A percentile compares a stretch with the other conserved stretches of the same genome.
Evolutionary conservation across 108 stramenopile genomes (phyloP).

Genomic region (Chaetoceros tenuissimus): DNA sequence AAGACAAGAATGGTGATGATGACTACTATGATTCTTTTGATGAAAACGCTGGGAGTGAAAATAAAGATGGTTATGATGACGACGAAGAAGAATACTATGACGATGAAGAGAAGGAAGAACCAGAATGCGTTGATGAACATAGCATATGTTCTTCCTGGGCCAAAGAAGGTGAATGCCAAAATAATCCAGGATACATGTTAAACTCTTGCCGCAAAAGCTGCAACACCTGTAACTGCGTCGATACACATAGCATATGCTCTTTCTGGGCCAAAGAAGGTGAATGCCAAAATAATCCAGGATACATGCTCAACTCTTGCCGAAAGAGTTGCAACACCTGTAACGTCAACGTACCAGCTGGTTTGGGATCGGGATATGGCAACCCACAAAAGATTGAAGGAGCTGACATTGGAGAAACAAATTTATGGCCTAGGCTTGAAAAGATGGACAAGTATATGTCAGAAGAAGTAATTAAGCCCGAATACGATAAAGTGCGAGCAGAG

Average conservation of each 20-base stretch:
- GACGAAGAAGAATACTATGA: not conserved
- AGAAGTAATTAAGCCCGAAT: slow-evolving; percentile 19
- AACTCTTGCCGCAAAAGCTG: not conserved
- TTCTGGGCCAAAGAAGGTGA: slow-evolving; percentile 8
- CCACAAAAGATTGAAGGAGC: not conserved
- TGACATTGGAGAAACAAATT: not conserved
- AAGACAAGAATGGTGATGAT: not conserved
- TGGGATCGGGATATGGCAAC: not conserved
- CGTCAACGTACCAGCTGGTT: not conserved
- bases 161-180: slow-evolving; percentile 4
- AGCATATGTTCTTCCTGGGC: slow-evolving; percentile 6
- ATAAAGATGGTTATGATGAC: not conserved
- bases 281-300: slow-evolving; percentile 7
- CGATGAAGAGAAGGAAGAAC: not conserved
- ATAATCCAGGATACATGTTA: slow-evolving; percentile 7
- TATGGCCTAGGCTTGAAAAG: slow-evolving; percentile 1
- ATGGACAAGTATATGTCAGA: slow-evolving; percentile 34
- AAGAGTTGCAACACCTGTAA: not conserved
- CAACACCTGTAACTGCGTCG: not conserved
- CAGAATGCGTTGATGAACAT: not conserved
- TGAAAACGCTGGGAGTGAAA: not conserved
- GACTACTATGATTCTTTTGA: too few relatives aligned
- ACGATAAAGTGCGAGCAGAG: slow-evolving; percentile 16
- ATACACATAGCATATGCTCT: not conserved
- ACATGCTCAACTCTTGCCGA: not conserved